Base-by-base conservation (phyloP, 805 yeast species). In the Sugiyamaella marilandica region DNA sequence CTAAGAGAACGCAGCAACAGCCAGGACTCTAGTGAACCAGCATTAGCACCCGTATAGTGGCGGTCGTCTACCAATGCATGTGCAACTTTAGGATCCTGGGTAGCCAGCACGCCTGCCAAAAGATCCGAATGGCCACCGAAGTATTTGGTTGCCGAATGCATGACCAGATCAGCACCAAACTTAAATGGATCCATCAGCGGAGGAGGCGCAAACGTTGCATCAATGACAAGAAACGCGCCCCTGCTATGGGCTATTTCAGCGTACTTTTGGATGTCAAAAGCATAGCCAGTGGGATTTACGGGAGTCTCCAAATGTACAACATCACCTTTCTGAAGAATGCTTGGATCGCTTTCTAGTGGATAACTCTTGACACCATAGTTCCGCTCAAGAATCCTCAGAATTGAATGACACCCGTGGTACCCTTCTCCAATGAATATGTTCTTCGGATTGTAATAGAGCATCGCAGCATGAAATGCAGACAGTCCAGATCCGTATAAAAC, bases 41-140 rank as follows among this genome's bases (percentile, higher is more conserved):
- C 81, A 58, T 83, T 87, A 0, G 96, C 82, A 36, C 97, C 97
- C 51, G 90, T 69, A 55, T 74, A 77, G 8, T 82, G 68, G 61
- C 98, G 76, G 60, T 91, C 97, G 0, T 65, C 67, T 4, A 74
- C 67, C 55, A 91, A 73, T 41, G 71, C 63, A 19, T 70, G 59
- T 52, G 78, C 77, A 5, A 74, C 74, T 1, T 71, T 68, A 8
- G 63, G 59, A 55, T 80, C 80, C 64, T 84, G 83, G n/a, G 86
- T 82, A 16, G 83, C 81, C 16, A 90, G 69, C 10, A 85, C 74
- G 33, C 98, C 97, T 4, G 96, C 90, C 48, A 91, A 73, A 41
- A 90, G 71, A 67, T 91, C 97, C 5, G 95, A 87, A 69, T 91
- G 97, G n/a, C 98, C 97, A 37, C 96, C 97, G 63, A 89, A 85